Conservation (phyloP, 1,284 basidiomycete genomes). For the Apiotrichum sp. region DNA sequence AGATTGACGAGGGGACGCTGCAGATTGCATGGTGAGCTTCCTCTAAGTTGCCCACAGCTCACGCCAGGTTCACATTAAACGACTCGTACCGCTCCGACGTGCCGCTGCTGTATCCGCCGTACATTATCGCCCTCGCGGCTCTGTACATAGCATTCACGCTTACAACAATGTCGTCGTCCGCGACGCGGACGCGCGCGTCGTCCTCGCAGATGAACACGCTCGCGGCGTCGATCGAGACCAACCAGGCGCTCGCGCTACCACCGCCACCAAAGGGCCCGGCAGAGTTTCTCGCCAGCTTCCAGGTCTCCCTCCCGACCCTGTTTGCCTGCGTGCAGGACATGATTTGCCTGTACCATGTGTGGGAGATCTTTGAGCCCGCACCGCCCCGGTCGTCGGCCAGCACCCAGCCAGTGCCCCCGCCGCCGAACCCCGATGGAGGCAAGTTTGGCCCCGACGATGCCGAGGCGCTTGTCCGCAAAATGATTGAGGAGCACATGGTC, state of each 20-base stretch:
- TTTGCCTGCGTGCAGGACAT: slow-evolving; percentile 89
- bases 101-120: slow-evolving; percentile 85
- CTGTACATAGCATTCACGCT: slow-evolving; percentile 71
- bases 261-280: slow-evolving; percentile 32
- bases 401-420: slow-evolving; percentile 32
- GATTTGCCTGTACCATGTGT: slow-evolving; percentile 76
- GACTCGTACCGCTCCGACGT: slow-evolving; percentile 90
- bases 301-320: slow-evolving; percentile 73
- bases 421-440: slow-evolving; percentile 1
- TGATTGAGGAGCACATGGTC: slow-evolving; percentile 62
- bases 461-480: slow-evolving; percentile 53
- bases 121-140: slow-evolving; percentile 84
- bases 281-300: slow-evolving; percentile 75
- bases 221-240: slow-evolving; percentile 41
- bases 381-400: slow-evolving; percentile 4
- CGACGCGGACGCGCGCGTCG: slow-evolving; percentile 43
- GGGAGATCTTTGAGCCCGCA: slow-evolving; percentile 61
- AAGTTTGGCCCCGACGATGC: slow-evolving; percentile 41
- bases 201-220: slow-evolving; percentile 48
- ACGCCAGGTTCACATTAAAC: slow-evolving; percentile 85
- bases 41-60: neutral
- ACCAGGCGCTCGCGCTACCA: slow-evolving; percentile 32
- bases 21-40: slow-evolving; percentile 50
- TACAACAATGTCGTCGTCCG: slow-evolving; percentile 30
- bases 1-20: slow-evolving; percentile 49